Percentiles rank a stretch among this genome's conserved stretches.
phyloP scores from a whole-genome alignment of 176 grass and related monocot genomes.

The Sorghum bicolor region Sorghum_bicolor_NCBIv3 NC_012871.2:73572501-73573000 shows the following conservation, averaged over 20 bases:
- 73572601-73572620: too few relatives aligned
- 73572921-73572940: constrained; percentile 33
- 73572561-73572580: neutral
- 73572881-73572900: constrained; percentile 2
- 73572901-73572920: constrained; percentile 31
- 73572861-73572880: constrained; percentile 1
- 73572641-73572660: too few relatives aligned
- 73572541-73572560: neutral
- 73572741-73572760: too few relatives aligned
- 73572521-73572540: too few relatives aligned
- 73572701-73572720: too few relatives aligned
- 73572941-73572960: constrained; percentile 11
- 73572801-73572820: neutral
- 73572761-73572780: too few relatives aligned
- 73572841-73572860: neutral
- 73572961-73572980: constrained; percentile 36
- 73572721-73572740: too few relatives aligned
- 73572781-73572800: neutral
- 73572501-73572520: too few relatives aligned
- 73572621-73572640: too few relatives aligned
- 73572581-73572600: neutral
- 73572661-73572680: too few relatives aligned
- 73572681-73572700: too few relatives aligned
- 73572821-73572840: neutral
- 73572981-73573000: constrained; percentile 17